Evolutionary conservation across 1,284 basidiomycete genomes (phyloP).

Genomic region (Marasmius tenuissimus): DNA sequence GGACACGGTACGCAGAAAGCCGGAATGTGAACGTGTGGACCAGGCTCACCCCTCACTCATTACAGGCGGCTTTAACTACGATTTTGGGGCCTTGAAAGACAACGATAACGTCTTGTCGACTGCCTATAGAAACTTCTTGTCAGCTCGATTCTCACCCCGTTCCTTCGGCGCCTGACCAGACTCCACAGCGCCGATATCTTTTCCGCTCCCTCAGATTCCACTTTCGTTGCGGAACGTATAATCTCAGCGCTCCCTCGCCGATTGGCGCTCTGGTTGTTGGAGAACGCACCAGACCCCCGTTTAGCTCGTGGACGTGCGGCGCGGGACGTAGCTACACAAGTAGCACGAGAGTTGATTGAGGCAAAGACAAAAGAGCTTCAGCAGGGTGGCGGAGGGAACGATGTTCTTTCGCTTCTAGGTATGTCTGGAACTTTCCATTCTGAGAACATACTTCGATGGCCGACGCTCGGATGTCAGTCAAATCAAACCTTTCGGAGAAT

Average conservation of each 20-base stretch:
- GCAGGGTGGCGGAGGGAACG: constrained; percentile 29
- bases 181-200: constrained; percentile 25
- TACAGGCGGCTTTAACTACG: constrained; percentile 43
- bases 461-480: constrained; percentile 33
- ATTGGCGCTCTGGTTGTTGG: constrained; percentile 4
- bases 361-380: constrained; percentile 35
- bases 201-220: not conserved
- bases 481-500: constrained; percentile 50
- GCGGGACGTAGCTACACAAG: constrained; percentile 34
- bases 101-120: constrained; percentile 35
- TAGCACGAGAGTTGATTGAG: constrained; percentile 41
- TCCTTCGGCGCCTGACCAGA: constrained; percentile 15
- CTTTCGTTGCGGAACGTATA: not conserved
- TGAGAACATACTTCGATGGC: not conserved
- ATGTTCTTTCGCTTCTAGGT: constrained; percentile 46
- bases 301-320: constrained; percentile 35
- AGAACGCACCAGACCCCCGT: constrained; percentile 34
- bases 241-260: not conserved
- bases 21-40: not conserved
- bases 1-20: constrained; percentile 33
- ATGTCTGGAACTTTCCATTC: constrained; percentile 7
- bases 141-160: constrained; percentile 23
- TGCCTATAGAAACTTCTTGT: constrained; percentile 35
- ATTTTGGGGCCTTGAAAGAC: constrained; percentile 34
- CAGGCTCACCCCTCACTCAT: not conserved